Percentiles rank a stretch among this genome's conserved stretches.
phyloP scores from a whole-genome alignment of 73 alveolate genomes.

The Paramecium tetraurelia region DNA sequence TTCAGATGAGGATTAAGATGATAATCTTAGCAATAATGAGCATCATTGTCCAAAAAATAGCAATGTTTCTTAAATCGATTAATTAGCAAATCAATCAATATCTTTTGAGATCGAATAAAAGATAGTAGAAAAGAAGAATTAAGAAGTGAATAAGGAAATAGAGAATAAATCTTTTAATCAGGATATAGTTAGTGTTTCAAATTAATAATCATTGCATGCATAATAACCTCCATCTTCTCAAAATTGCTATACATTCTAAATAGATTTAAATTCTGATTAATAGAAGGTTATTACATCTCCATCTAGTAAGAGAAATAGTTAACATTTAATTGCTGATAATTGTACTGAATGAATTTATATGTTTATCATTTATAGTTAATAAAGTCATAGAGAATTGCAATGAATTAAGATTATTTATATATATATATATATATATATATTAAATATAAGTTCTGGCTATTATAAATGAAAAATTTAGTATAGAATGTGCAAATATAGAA shows the following conservation, averaged over 20 bases:
- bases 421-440: neutral
- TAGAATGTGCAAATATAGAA: neutral
- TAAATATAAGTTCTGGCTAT: neutral
- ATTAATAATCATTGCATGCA: constrained; percentile 6
- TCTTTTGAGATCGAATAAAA: neutral
- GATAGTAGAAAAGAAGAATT: neutral
- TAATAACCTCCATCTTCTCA: constrained; percentile 8
- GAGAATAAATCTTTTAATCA: neutral
- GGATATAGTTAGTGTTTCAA: neutral
- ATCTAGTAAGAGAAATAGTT: neutral
- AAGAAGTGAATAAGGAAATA: neutral
- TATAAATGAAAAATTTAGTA: neutral
- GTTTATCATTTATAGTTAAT: neutral
- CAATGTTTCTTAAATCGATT: neutral
- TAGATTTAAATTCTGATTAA: neutral
- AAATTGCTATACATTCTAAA: constrained; percentile 24
- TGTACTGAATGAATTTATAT: constrained; percentile 21
- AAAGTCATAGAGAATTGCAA: neutral
- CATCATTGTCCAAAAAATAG: neutral
- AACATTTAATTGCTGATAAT: constrained; percentile 15
- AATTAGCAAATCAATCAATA: neutral
- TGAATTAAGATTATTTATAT: neutral
- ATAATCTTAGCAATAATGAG: neutral
- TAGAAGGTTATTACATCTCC: neutral
- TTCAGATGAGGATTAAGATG: neutral